phyloP scores from a whole-genome alignment of 176 grass and related monocot genomes.

The Calamus simplicifolius region DNA sequence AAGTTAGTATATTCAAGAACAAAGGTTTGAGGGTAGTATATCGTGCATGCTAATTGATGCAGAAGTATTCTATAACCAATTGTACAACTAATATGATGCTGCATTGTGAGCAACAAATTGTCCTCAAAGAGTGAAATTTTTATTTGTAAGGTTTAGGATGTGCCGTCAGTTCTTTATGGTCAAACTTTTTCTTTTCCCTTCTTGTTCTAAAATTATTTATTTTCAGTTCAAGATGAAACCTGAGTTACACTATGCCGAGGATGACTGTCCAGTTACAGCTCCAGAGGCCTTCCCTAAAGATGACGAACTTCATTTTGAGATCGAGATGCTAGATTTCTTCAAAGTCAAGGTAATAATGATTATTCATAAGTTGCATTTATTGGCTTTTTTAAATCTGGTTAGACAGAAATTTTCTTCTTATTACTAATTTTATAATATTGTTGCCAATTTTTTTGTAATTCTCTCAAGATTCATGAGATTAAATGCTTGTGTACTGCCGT shows the following conservation, averaged over 20 bases:
- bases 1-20: no score
- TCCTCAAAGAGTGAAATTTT: no score
- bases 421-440: no score
- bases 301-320: conserved; percentile 94
- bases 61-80: neutral
- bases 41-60: neutral
- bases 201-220: conserved; percentile 12
- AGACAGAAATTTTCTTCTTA: no score
- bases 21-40: no score
- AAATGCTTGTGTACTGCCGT: no score
- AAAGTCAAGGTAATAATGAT: conserved; percentile 67
- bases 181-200: neutral
- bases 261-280: conserved; percentile 76
- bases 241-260: conserved; percentile 82
- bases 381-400: no score
- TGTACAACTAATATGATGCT: neutral
- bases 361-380: no score
- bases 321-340: conserved; percentile 87
- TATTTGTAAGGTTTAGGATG: no score
- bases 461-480: no score
- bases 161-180: neutral
- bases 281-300: conserved; percentile 74
- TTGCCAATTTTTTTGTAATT: no score
- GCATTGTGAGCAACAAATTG: neutral
- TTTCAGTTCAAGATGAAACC: conserved; percentile 99